Evolutionary conservation across 768 basidiomycete genomes (phyloP), one percentile per base, ranked within the genome.

Genomic region (Suillus weaverae): DNA sequence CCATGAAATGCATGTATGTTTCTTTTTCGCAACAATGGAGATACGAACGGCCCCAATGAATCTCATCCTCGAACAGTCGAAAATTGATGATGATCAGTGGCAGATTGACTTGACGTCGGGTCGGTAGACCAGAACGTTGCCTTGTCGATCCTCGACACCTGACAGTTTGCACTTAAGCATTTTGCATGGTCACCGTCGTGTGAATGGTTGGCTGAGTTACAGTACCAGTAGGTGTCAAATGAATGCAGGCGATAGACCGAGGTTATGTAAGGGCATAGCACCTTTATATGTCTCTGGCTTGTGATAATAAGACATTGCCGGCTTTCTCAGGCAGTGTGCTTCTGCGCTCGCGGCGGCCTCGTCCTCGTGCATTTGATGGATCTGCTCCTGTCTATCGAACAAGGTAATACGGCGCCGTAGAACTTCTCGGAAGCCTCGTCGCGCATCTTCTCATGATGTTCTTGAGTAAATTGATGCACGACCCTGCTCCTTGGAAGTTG

Each of bases 271-370:
- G 56, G 14, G 22, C 16, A 57, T 22, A 22, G 57, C 9, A 59
- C 39, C 18, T 59, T 30, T 39, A 57, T 39, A 59, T 5, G 26
- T 5, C 36, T 38, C 16, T 57, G 56, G 16, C 38, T 57, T 57
- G 36, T 26, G 56, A 57, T 41, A 11, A 39, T 11, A 41, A 41
- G 38, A 39, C 18, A 30, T 41, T 30, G 6, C 57, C 57, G 57
- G 30, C 0, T 20, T 59, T 59, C 57, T 20, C 36, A 36, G 35
- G 54, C 11, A 22, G 18, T 9, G 5, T 20, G 56, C 26, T 41
- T 59, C 57, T 59, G 38, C 30, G 39, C 39, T 26, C 9, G 57
- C 57, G 57, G 57, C 57, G 57, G 57, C 57, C 57, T 30, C 22
- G 36, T 22, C 8, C 36, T 26, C 26, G 26, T 30, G 39, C 26